These are phyloP conservation scores for Cucumis melo DNA, from an alignment of 306 rosid species.

Conservation along the genomic window DNA sequence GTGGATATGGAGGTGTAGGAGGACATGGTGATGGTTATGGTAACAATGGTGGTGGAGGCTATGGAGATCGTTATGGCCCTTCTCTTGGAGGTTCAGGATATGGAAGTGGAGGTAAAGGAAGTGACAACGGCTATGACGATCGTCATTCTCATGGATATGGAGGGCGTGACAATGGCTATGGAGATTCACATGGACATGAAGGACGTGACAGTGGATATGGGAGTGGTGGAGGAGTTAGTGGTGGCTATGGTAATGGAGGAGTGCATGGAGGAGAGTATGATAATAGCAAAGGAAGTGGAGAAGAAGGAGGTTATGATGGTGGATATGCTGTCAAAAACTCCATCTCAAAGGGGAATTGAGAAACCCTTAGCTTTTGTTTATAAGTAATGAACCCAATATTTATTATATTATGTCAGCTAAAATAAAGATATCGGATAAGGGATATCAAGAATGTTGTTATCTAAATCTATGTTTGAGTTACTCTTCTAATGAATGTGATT, in stretches of 20 bases:
- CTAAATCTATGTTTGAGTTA: neutral
- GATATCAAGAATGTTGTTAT: neutral
- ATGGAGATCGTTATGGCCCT: conserved; percentile 11
- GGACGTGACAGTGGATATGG: neutral
- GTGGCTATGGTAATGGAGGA: conserved; percentile 17
- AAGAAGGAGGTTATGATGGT: neutral
- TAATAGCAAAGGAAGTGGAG: conserved; percentile 24
- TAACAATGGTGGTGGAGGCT: conserved; percentile 11
- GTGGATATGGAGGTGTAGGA: conserved; percentile 10
- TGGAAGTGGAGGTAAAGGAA: neutral
- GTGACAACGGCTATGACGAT: neutral
- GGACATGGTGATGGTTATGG: conserved; percentile 6
- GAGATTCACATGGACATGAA: neutral
- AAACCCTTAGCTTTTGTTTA: no score
- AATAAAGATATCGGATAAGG: neutral
- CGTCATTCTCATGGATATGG: neutral
- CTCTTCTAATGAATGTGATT: neutral
- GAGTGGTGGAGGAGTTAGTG: neutral
- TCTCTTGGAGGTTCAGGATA: neutral
- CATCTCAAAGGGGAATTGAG: neutral
- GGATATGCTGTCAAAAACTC: neutral
- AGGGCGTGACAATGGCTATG: conserved; percentile 20
- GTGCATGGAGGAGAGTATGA: conserved; percentile 37
- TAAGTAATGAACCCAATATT: neutral
- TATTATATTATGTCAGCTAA: neutral